Evolutionary conservation across 1,139 yeast genomes (phyloP), one percentile per base, ranked within the genome.

Genomic region (Taphrina deformans): DNA sequence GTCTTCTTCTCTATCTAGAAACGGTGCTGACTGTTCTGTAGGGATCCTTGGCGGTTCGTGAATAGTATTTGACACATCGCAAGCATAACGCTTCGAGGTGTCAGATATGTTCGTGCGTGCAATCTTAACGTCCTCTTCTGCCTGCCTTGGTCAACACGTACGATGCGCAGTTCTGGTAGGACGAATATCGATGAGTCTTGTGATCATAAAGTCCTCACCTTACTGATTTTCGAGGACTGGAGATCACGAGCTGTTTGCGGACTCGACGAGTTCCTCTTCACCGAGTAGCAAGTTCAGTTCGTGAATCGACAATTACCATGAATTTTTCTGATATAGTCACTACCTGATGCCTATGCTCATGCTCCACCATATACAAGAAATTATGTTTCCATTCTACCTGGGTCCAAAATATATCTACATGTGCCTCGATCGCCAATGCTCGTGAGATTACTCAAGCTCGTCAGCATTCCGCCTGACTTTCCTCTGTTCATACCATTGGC

Each of bases 391-490:
- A 59, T 9, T 18, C 70, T 66, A 26, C 60, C 65, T 55, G 66
- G 66, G 38, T 68, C 69, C 18, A 69, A 41, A 16, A 69, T 63
- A 45, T 55, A 69, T 23, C 70, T 52, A 29, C 67, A 63, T 3
- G 70, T 67, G 7, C 70, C 70, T 24, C 60, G 52, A 35, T 68
- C 70, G 4, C 70, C 69, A 6, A 65, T 21, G 45, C 59, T 67
- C 9, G 63, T 38, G 38, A 59, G 33, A 21, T 44, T 44, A 18
- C 12, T 21, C 12, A 44, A 7, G 35, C 41, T 26, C 33, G 52
- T 1, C 24, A 9, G 6, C 33, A 29, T 33, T 12, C 50, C 16
- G n/a, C 14, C 46, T 7, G 26, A 16, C 26, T 21, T 10, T 31
- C 35, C 35, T 44, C 27, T 10, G 24, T 21, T 23, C 27, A 18